A percentile compares a stretch with the other conserved stretches of the same genome.
phyloP scores from a whole-genome alignment of 78 protist species.

The Cavenderia fasciculata region DNA sequence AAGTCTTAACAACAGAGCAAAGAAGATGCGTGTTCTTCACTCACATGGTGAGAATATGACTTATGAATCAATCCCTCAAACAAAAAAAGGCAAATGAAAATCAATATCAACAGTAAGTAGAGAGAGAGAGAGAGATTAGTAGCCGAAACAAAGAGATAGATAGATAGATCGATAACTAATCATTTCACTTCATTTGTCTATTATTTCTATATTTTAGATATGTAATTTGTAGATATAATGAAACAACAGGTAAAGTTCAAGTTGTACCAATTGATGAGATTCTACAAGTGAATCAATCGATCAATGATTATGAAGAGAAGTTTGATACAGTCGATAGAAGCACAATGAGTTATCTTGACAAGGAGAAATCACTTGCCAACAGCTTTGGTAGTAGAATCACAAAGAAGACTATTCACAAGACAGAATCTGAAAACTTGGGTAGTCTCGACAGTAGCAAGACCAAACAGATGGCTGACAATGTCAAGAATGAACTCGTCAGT shows the following conservation, averaged over 20 bases:
- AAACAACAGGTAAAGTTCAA: constrained; percentile 9
- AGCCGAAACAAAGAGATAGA: too few species aligned
- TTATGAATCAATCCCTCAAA: constrained; percentile 15
- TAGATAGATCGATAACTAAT: too few species aligned
- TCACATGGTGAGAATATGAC: constrained; percentile 13
- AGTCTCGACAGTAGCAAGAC: constrained; percentile 41
- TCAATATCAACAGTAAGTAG: too few species aligned
- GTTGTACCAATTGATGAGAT: constrained; percentile 44
- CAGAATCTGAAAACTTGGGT: constrained; percentile 50
- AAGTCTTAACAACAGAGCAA: neutral
- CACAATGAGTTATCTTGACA: constrained; percentile 22
- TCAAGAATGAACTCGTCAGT: neutral
- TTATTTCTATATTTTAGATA: too few species aligned
- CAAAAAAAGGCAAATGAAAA: too few species aligned
- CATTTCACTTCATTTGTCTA: too few species aligned
- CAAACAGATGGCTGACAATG: neutral
- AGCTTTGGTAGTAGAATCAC: constrained; percentile 60
- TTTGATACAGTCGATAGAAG: constrained; percentile 1
- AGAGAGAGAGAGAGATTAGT: too few species aligned
- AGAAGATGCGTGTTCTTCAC: constrained; percentile 15
- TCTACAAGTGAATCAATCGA: constrained; percentile 28
- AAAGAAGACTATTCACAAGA: constrained; percentile 69
- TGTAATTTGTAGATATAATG: constrained; percentile 57
- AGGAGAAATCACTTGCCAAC: constrained; percentile 25
- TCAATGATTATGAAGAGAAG: constrained; percentile 25